Evolutionary conservation across 2,329 filamentous ascomycete species (phyloP).

Genomic region (Chrysoporthe cubensis): DNA sequence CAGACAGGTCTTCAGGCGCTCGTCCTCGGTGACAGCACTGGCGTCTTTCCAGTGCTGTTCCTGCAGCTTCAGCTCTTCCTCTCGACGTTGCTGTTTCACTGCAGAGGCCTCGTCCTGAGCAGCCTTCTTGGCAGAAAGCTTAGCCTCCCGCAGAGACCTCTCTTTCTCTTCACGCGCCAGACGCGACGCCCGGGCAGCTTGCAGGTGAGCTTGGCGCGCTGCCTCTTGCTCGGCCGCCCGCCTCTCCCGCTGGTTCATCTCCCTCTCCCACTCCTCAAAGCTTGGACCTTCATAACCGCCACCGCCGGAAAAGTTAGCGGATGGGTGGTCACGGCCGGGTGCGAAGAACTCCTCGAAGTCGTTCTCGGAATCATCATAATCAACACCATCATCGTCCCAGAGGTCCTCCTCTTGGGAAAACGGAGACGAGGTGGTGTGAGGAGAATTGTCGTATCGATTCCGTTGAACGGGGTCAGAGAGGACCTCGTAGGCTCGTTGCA

Average conservation of each 20-base stretch:
- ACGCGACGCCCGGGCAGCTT: background rate
- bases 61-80: slow-evolving; percentile 24
- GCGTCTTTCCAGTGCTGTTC: slow-evolving; percentile 30
- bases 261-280: slow-evolving; percentile 5
- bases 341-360: background rate
- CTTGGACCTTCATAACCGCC: background rate
- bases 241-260: background rate
- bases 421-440: background rate
- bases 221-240: background rate
- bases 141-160: background rate
- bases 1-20: slow-evolving; percentile 31
- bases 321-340: background rate
- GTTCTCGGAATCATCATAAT: background rate
- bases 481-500: slow-evolving; percentile 34
- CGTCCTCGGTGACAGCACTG: slow-evolving; percentile 28
- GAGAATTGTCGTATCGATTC: slow-evolving; percentile 30
- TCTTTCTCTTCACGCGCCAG: background rate
- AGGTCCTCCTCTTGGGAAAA: background rate
- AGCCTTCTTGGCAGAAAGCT: slow-evolving; percentile 1
- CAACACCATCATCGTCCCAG: slow-evolving; percentile 3
- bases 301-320: background rate
- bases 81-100: background rate
- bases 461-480: slow-evolving; percentile 33
- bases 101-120: background rate
- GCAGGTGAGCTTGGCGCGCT: background rate